These are phyloP conservation scores for Corymbia maculata DNA, from an alignment of 345 rosid genomes.

Conservation along the genomic window DNA sequence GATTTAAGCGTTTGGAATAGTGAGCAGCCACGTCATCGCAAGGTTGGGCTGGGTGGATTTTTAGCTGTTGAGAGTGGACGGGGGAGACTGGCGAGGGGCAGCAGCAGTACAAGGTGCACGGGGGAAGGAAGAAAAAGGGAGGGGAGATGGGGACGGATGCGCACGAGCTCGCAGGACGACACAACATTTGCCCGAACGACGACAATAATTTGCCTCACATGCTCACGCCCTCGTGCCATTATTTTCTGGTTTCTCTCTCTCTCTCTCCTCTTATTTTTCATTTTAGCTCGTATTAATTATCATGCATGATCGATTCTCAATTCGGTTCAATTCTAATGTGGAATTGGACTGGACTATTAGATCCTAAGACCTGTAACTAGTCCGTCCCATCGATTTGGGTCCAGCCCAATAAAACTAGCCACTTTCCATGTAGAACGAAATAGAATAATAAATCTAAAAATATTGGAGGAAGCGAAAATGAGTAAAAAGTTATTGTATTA, in stretches of 20 bases:
- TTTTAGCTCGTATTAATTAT: background rate
- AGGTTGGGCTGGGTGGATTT: background rate
- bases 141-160: background rate
- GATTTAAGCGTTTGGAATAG: background rate
- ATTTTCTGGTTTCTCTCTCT: background rate
- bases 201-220: background rate
- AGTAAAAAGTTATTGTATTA: no score
- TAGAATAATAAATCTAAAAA: no score
- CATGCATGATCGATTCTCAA: no score
- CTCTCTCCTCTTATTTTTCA: background rate
- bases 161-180: background rate
- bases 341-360: no score
- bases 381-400: no score
- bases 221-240: background rate
- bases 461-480: no score
- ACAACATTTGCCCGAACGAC: background rate
- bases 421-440: no score
- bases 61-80: background rate
- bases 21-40: background rate
- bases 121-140: background rate
- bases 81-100: no score
- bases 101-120: background rate
- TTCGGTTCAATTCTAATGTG: no score
- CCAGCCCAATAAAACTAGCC: no score
- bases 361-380: no score